Base-by-base conservation (phyloP, 2,329 filamentous ascomycete species). In the Cladosporium phlei region DNA sequence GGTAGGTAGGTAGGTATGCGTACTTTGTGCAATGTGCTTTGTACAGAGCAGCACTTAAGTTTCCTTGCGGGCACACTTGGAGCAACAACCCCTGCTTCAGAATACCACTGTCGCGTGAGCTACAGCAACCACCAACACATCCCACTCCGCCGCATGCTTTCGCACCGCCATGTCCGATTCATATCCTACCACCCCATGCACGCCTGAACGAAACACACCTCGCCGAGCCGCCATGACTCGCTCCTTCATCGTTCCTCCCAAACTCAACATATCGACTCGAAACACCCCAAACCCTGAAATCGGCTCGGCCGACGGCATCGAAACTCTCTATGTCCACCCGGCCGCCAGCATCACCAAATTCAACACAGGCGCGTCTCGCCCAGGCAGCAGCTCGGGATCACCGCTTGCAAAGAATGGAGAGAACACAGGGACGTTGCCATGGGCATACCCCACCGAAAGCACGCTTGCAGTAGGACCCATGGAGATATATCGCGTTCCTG, bases 401-500 rank as follows among this genome's bases (percentile, higher is more conserved):
- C 48, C 54, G 58, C 46, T 58, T 59, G 59, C 50, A 53, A 64
- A 42, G 43, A 43, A 22, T n/a, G 56, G 43, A 55, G 55, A 59
- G 47, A 82, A 35, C 14, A 10, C 52, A 12, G 62, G 84, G 52
- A 81, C 82, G 0, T 70, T 93, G 39, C 75, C 85, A 44, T 91
- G 85, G 82, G 77, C 76, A 38, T 86, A 86, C 2, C 75, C 80
- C n/a, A 79, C 85, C 1, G 88, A 95, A 66, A 79, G 84, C 58
- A 91, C 87, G 0, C 82, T 94, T 53, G 88, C 89, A 49, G 78
- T 87, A 50, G 89, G 88, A 2, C 78, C 82, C 1, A 77, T 96
- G 50, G 79, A 84, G 53, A 88, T 96, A 53, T 95, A 96, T 64
- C 83, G 86, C 58, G 85, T 93, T 25, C 86, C 86, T 6, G 86